These are phyloP conservation scores for Penicillium sp. DNA, from an alignment of 2,329 filamentous ascomycete genomes.

Conservation along the genomic window DNA sequence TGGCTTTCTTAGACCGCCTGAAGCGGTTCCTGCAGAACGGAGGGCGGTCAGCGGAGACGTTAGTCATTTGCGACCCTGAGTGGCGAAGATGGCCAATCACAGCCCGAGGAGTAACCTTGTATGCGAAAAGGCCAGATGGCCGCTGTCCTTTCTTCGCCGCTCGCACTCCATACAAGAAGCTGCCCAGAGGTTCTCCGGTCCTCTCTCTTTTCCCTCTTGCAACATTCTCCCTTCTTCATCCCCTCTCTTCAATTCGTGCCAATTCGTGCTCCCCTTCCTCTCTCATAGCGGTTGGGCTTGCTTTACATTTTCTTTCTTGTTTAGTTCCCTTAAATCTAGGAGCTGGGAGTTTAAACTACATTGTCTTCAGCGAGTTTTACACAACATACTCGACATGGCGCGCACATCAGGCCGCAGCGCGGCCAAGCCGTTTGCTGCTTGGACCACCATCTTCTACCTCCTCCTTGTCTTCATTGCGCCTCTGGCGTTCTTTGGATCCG, in stretches of 20 bases:
- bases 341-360: neutral
- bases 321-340: conserved; percentile 11
- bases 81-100: conserved; percentile 40
- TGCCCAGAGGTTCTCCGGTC: conserved; percentile 23
- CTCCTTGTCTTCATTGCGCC: conserved; percentile 84
- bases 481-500: conserved; percentile 79
- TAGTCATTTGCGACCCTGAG: conserved; percentile 34
- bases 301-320: conserved; percentile 9
- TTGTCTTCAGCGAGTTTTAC: neutral
- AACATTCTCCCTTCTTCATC: conserved; percentile 22
- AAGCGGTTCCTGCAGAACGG: conserved; percentile 21
- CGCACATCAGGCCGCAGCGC: conserved; percentile 64
- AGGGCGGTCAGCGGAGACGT: conserved; percentile 32
- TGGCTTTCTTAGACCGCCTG: conserved; percentile 20
- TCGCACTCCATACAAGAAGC: conserved; percentile 38
- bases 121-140: conserved; percentile 53
- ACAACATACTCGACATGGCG: conserved; percentile 56
- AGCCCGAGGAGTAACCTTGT: conserved; percentile 44
- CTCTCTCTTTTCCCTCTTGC: conserved; percentile 29
- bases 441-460: conserved; percentile 89
- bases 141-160: conserved; percentile 38
- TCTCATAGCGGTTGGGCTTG: conserved; percentile 22
- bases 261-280: conserved; percentile 15
- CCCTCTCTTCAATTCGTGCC: conserved; percentile 6
- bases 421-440: conserved; percentile 74